A percentile compares a stretch with the other conserved stretches of the same genome.
Conservation (phyloP, 208 protist genomes). For the Wallacemonas sp. region DNA sequence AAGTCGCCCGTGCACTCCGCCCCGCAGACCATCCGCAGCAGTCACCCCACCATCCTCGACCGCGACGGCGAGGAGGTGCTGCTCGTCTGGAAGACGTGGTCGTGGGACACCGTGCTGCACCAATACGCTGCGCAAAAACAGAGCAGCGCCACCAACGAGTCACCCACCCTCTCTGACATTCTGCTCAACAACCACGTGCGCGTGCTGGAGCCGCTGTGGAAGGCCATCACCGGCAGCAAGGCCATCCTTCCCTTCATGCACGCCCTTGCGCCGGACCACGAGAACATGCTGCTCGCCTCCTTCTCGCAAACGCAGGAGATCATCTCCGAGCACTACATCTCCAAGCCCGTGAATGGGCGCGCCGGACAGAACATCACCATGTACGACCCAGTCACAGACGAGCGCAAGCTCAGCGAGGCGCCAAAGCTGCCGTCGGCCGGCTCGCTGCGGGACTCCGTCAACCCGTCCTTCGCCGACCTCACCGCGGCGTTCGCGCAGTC, state of each 20-base stretch:
- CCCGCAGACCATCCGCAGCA: conserved; percentile 24
- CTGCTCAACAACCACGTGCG: conserved; percentile 72
- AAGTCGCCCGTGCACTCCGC: conserved; percentile 17
- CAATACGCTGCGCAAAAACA: conserved; percentile 41
- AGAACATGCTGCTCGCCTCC: conserved; percentile 63
- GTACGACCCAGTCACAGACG: conserved; percentile 60
- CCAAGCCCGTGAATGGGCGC: conserved; percentile 79
- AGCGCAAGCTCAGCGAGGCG: conserved; percentile 29
- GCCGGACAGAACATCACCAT: conserved; percentile 79
- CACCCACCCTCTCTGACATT: conserved; percentile 67
- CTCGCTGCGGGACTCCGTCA: conserved; percentile 14
- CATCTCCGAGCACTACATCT: conserved; percentile 54
- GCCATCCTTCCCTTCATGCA: conserved; percentile 80
- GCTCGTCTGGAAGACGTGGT: conserved; percentile 89
- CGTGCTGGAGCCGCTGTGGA: conserved; percentile 84
- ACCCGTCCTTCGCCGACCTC: conserved; percentile 14
- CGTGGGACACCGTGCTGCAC: conserved; percentile 79
- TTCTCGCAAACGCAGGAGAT: conserved; percentile 63
- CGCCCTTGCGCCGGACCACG: conserved; percentile 50
- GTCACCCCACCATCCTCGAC: conserved; percentile 59
- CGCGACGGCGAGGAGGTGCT: conserved; percentile 63
- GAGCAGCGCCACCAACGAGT: background rate
- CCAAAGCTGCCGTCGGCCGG: conserved; percentile 19
- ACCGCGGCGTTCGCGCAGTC: conserved; percentile 27
- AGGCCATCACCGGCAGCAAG: conserved; percentile 76